Evolutionary conservation across 108 stramenopile species (phyloP), one percentile per base, ranked within the genome.

Genomic region (Cyclotella atomus): DNA sequence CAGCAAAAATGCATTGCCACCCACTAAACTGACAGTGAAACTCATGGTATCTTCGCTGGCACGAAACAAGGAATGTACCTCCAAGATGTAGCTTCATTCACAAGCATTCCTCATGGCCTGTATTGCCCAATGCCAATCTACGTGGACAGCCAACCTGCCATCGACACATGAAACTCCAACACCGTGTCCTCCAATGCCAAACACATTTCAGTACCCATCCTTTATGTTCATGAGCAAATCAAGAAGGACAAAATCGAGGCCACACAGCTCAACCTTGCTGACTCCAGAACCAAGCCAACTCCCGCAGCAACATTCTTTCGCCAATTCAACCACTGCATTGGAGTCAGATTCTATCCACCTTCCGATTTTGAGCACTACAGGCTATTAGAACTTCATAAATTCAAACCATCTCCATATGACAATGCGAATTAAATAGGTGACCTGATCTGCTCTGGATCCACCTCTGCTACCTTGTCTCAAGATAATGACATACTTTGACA

Each of bases 21-120:
- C 7, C 55, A 57, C 55, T 57, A 23, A 4, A 57, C 55, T 17
- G 55, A 57, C 19, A 57, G 55, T 57, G 55, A 57, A 17, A 57
- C 29, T 57, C 55, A 17, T 8, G 55, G 30, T 5, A 19, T 4
- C 55, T 57, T 57, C 29, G 55, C 25, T 16, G 55, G 14, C 4
- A 32, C 55, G 6, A 57, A 57, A 19, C 14, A 57, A 30, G 55
- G 55, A 57, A 23, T 28, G 8, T 16, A 30, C 21, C 8, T 57
- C 6, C 55, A 57, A 57, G 27, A 28, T 19, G 4, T 57, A 7
- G 19, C 27, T 15, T 5, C 5, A 7, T 57, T 24, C 55, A 23
- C 29, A 3, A 6, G 25, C 25, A 10, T 57, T 17, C 55, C 25
- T 19, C 7, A 8, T 28, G 29, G 5, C 3, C 16, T 10, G 25